Evolutionary conservation across 2,329 filamentous ascomycete species (phyloP).

Genomic region (Apiospora kogelbergensis): DNA sequence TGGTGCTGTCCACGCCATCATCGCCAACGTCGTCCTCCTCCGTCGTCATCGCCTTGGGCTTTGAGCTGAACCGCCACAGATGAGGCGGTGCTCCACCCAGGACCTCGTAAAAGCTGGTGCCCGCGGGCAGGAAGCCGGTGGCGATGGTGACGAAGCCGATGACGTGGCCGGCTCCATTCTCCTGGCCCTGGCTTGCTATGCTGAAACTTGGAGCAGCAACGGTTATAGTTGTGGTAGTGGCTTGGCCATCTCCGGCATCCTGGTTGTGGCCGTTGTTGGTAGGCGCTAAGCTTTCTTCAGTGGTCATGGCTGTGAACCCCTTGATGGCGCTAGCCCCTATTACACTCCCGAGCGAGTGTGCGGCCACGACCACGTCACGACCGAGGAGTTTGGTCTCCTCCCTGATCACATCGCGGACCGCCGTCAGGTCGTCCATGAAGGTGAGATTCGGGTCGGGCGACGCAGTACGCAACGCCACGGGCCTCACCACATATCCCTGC

Average conservation of each 20-base stretch:
- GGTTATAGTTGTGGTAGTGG: not conserved
- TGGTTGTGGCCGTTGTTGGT: no score
- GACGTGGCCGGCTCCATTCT: not conserved
- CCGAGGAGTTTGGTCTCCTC: slow-evolving; percentile 27
- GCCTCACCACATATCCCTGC: not conserved
- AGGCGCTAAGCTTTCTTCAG: no score
- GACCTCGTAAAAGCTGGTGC: not conserved
- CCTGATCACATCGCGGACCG: slow-evolving; percentile 34
- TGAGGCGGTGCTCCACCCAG: not conserved
- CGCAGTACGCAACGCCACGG: slow-evolving; percentile 40
- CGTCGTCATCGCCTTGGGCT: not conserved
- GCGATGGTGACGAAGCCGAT: not conserved
- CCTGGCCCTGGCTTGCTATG: no score
- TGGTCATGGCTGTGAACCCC: not conserved
- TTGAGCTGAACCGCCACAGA: not conserved
- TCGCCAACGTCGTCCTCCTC: not conserved
- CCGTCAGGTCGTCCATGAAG: slow-evolving; percentile 43
- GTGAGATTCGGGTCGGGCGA: slow-evolving; percentile 32
- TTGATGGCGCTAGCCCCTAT: not conserved
- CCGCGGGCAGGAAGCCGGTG: not conserved
- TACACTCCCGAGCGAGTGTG: not conserved
- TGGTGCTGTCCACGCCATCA: slow-evolving; percentile 14
- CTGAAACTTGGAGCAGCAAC: no score
- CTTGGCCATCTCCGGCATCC: no score
- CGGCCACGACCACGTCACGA: not conserved